These are phyloP conservation scores for Rosa multiflora DNA, from an alignment of 306 rosid species.

Conservation along the genomic window DNA sequence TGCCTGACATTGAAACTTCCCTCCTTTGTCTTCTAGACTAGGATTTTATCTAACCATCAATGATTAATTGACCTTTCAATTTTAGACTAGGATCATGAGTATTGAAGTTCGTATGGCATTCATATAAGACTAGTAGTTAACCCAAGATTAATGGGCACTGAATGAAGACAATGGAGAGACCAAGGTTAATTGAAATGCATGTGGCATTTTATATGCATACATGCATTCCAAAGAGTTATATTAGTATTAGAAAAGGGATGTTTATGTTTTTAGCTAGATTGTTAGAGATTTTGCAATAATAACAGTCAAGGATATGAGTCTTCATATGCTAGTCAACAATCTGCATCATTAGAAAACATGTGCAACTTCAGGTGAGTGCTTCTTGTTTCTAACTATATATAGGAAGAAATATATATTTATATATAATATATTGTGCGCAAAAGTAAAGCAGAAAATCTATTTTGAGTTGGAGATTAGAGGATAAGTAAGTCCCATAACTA, in stretches of 20 bases:
- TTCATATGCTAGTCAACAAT: not conserved
- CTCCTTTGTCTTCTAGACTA: not conserved
- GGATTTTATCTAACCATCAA: not conserved
- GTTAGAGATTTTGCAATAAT: not conserved
- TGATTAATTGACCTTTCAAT: not conserved
- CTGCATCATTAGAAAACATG: not conserved
- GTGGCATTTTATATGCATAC: not conserved
- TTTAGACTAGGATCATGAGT: not conserved
- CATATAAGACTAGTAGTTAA: not conserved
- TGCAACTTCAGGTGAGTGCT: conserved; percentile 10
- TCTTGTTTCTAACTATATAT: not conserved
- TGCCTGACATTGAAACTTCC: not conserved
- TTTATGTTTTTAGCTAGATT: not conserved
- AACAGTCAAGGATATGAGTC: not conserved
- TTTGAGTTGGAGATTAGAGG: not conserved
- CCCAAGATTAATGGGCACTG: not conserved
- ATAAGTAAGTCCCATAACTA: not conserved
- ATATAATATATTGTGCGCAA: not conserved
- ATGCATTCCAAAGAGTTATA: not conserved
- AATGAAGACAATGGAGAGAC: not conserved
- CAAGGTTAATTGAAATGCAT: not conserved
- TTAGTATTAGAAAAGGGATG: not conserved
- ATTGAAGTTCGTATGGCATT: not conserved
- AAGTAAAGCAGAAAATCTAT: conserved; percentile 4
- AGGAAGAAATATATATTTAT: not conserved